These are phyloP conservation scores for Tubosaeta brunneosetosa DNA, from an alignment of 768 basidiomycete genomes.

Conservation along the genomic window DNA sequence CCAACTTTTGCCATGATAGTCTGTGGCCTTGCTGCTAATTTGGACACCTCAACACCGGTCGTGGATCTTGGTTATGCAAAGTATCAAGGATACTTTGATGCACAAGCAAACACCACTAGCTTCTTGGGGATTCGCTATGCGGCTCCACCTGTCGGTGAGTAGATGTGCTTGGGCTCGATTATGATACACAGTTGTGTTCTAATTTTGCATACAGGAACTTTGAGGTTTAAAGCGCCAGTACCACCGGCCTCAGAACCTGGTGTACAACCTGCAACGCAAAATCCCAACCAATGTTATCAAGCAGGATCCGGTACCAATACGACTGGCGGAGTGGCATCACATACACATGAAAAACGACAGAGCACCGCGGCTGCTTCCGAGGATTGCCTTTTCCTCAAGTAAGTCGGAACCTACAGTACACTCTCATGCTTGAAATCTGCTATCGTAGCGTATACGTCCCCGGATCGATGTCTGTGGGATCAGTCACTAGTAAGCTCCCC, in stretches of 20 bases:
- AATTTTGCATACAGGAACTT: background rate
- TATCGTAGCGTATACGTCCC: conserved; percentile 11
- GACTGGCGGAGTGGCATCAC: conserved; percentile 5
- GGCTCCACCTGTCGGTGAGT: no score
- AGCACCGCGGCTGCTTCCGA: no score
- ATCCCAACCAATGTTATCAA: conserved; percentile 8
- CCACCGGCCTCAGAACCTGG: background rate
- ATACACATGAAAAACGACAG: conserved; percentile 6
- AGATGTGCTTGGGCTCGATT: conserved; percentile 9
- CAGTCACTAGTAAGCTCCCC: background rate
- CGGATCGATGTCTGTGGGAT: background rate
- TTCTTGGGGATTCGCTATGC: conserved; percentile 5
- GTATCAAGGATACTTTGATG: conserved; percentile 27
- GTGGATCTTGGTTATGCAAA: conserved; percentile 29
- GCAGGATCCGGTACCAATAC: conserved; percentile 1
- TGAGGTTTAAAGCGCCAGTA: background rate
- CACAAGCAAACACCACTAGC: conserved; percentile 16
- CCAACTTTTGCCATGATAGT: background rate
- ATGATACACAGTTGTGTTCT: background rate
- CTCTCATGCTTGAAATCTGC: no score
- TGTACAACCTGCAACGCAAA: conserved; percentile 24
- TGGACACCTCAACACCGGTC: conserved; percentile 3
- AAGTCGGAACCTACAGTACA: background rate
- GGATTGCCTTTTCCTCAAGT: no score
- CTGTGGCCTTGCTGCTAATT: background rate